phyloP scores from a whole-genome alignment of 2,329 filamentous ascomycete genomes.

The Magnaporthales sp. region DNA sequence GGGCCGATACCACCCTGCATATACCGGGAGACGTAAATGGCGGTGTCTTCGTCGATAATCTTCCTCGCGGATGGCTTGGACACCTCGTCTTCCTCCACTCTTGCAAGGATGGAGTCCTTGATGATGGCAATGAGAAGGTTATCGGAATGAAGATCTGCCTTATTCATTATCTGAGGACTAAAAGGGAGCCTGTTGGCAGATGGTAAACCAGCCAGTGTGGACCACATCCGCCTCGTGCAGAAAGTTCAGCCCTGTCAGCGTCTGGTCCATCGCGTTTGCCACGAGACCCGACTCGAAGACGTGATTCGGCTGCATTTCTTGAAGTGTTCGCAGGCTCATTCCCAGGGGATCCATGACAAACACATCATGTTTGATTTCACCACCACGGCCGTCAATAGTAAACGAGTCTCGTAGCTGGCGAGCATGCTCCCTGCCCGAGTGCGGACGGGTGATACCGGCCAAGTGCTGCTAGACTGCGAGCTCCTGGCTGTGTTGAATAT shows the following conservation, averaged over 20 bases:
- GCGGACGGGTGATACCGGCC: constrained; percentile 13
- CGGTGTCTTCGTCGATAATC: constrained; percentile 14
- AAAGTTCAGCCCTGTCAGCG: constrained; percentile 15
- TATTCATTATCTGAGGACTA: not conserved
- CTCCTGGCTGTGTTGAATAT: constrained; percentile 19
- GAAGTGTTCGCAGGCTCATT: constrained; percentile 26
- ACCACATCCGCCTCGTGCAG: constrained; percentile 18
- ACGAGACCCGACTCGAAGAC: constrained; percentile 20
- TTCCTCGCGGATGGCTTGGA: constrained; percentile 22
- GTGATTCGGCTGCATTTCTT: constrained; percentile 16
- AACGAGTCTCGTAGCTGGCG: constrained; percentile 27
- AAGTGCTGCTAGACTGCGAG: constrained; percentile 20
- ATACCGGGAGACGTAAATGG: no score
- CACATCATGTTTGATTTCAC: constrained; percentile 19
- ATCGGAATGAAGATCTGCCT: constrained; percentile 24
- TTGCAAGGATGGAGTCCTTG: constrained; percentile 20
- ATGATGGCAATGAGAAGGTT: constrained; percentile 26
- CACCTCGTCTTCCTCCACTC: constrained; percentile 22
- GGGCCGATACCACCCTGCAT: no score
- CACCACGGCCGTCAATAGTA: constrained; percentile 16
- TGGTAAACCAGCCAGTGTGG: constrained; percentile 16
- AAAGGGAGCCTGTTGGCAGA: not conserved
- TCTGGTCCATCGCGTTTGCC: constrained; percentile 14
- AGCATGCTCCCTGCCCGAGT: constrained; percentile 20
- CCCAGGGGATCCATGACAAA: constrained; percentile 26